Percentiles rank a stretch among this genome's conserved stretches.
Conservation (phyloP, 768 basidiomycete species). For the Lactarius akahatsu region DNA sequence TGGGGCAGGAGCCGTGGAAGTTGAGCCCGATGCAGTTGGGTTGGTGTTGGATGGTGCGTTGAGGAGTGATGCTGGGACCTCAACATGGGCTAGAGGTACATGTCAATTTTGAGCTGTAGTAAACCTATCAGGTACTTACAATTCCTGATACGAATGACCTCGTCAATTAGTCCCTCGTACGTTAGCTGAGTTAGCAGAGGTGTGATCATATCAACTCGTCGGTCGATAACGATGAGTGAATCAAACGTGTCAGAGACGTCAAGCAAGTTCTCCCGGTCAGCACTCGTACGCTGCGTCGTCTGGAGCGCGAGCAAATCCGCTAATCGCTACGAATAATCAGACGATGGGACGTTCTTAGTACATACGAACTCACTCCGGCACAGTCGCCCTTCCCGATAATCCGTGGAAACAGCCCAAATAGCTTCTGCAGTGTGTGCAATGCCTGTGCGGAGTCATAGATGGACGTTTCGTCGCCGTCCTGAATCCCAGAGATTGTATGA, state of each 20-base stretch:
- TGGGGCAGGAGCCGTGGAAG: conserved; percentile 45
- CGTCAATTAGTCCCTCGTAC: conserved; percentile 94
- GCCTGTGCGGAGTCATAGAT: conserved; percentile 89
- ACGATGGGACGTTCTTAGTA: conserved; percentile 8
- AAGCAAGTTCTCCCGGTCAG: conserved; percentile 43
- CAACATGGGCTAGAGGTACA: conserved; percentile 61
- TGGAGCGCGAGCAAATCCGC: conserved; percentile 68
- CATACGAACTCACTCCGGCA: conserved; percentile 54
- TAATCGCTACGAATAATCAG: conserved; percentile 55
- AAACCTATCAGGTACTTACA: conserved; percentile 49
- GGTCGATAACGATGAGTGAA: conserved; percentile 84
- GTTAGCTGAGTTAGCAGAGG: conserved; percentile 94
- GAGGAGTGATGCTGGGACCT: conserved; percentile 71
- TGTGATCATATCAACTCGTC: conserved; percentile 92
- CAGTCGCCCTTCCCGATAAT: conserved; percentile 92
- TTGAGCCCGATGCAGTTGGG: conserved; percentile 38
- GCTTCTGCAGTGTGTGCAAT: conserved; percentile 73
- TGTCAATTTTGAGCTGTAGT: background rate
- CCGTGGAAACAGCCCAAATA: conserved; percentile 88
- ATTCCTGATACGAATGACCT: conserved; percentile 85
- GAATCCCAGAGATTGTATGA: conserved; percentile 15
- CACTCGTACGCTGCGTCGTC: conserved; percentile 43
- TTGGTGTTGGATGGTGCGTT: conserved; percentile 49
- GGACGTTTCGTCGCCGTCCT: conserved; percentile 93
- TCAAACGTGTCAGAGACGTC: conserved; percentile 68